phyloP scores from a whole-genome alignment of 352 stramenopile genomes.

The Phytophthora pisi region DNA sequence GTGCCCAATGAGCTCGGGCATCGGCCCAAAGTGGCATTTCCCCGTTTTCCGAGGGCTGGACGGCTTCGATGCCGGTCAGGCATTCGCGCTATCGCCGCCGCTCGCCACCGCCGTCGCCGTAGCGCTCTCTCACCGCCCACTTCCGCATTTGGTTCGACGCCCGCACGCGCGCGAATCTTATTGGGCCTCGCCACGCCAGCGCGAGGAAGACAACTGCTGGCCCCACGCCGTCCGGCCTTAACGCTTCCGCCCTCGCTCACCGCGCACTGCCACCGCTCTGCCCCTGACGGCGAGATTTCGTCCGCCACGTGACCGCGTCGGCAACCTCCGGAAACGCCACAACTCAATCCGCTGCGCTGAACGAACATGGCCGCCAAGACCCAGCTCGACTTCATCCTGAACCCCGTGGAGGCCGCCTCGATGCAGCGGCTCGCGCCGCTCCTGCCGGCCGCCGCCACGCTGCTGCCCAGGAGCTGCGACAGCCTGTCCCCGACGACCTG shows the following conservation, averaged over 20 bases:
- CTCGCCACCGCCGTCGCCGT: neutral
- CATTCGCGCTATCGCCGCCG: constrained; percentile 18
- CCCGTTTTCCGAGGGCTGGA: constrained; percentile 23
- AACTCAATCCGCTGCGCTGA: constrained; percentile 26
- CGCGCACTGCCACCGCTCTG: neutral
- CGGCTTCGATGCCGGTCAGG: constrained; percentile 9
- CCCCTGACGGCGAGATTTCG: neutral
- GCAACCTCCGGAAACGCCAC: constrained; percentile 8
- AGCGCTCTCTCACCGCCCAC: constrained; percentile 1
- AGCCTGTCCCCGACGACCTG: neutral
- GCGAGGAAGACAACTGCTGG: constrained; percentile 14
- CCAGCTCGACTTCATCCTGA: constrained; percentile 32
- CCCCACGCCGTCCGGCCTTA: neutral
- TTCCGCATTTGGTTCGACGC: constrained; percentile 27
- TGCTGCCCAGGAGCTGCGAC: constrained; percentile 9
- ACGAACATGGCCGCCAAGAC: constrained; percentile 40
- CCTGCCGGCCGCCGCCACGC: constrained; percentile 9
- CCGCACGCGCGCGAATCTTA: constrained; percentile 26
- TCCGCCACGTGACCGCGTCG: neutral
- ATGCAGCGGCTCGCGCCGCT: constrained; percentile 2
- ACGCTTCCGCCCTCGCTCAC: too few species aligned
- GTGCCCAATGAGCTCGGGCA: constrained; percentile 15
- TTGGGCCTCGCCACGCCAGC: constrained; percentile 27
- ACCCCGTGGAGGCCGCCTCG: constrained; percentile 6
- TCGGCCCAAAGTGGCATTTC: constrained; percentile 4